Conservation (phyloP, 2,329 filamentous ascomycete species). For the Trichoderma sp. region DNA sequence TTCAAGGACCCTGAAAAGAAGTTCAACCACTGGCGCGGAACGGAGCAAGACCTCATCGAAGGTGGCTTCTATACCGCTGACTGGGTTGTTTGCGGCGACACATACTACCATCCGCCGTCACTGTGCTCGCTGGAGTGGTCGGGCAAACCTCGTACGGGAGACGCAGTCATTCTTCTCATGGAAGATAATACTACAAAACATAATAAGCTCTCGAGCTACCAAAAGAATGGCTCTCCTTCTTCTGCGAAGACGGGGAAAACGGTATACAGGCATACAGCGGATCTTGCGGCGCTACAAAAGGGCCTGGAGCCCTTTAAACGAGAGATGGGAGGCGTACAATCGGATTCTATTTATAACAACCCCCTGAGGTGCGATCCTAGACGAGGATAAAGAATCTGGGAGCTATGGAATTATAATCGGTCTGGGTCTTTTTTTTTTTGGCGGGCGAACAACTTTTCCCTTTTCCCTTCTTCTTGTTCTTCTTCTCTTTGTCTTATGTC, state of each 20-base stretch:
- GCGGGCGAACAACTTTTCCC: neutral
- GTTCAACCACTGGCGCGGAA: conserved; percentile 63
- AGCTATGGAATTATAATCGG: neutral
- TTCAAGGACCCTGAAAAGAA: conserved; percentile 68
- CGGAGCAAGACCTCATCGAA: conserved; percentile 60
- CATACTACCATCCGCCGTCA: conserved; percentile 37
- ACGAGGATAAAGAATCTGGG: neutral
- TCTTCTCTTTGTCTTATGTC: neutral
- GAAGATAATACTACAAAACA: conserved; percentile 12
- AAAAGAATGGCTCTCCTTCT: neutral
- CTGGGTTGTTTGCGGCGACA: conserved; percentile 35
- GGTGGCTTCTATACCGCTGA: conserved; percentile 66
- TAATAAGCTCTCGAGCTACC: neutral
- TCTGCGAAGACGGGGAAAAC: neutral
- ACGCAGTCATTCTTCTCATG: conserved; percentile 25
- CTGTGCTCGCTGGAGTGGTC: conserved; percentile 36
- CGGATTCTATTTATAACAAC: conserved; percentile 15
- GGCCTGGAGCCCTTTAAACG: conserved; percentile 26
- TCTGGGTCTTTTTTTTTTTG: neutral
- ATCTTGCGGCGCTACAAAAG: conserved; percentile 21
- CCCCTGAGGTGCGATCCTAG: conserved; percentile 27
- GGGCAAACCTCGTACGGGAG: conserved; percentile 18
- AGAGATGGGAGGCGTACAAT: neutral
- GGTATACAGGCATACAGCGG: conserved; percentile 15
- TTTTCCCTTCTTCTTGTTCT: neutral